Evolutionary conservation across 495 filamentous ascomycete species (phyloP), one percentile per base, ranked within the genome.

Genomic region (Penicillium dipodomyicola): DNA sequence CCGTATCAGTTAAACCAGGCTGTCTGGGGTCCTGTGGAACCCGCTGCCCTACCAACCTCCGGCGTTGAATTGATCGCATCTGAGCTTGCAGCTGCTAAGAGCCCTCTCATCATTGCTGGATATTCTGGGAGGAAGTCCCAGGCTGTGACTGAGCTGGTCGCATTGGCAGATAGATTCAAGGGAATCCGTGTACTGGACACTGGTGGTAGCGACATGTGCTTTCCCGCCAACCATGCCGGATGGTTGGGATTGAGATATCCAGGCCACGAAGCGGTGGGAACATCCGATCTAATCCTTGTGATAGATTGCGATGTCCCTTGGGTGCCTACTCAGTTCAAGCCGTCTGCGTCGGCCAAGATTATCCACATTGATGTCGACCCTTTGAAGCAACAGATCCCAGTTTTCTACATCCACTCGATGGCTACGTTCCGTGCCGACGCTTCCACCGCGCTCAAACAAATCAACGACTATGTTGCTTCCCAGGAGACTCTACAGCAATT

Each of bases 171-270:
- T 68, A 83, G 77, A 1, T 82, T 96, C 53, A 91, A 89, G 74
- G 87, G 82, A 17, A 79, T 85, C 52, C 81, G 80, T 12, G 90
- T 97, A 17, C 72, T 97, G 27, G 93, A 97, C 68, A 92, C 91
- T 1, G 90, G 89, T 23, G 92, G 91, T 33, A 89, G 89, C 65
- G 93, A 97, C 68, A 94, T 97, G 93, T 95, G 90, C 65, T 97
- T 97, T 73, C 93, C 93, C 3, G 87, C 86, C 2, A 79, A 92
- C 49, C 92, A 96, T 57, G 75, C 77, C 0, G 84, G 74, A 7
- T 88, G 85, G 79, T 69, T 96, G 25, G 90, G 93, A 2, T 66
- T 95, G 60, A 78, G 84, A 57, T 96, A 85, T 60, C 90, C 92
- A 11, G 76, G 84, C 3, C 90, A 96, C 40, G 85, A 89, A 15